phyloP scores from a whole-genome alignment of 768 basidiomycete species.

The Naganishia randhawae region DNA sequence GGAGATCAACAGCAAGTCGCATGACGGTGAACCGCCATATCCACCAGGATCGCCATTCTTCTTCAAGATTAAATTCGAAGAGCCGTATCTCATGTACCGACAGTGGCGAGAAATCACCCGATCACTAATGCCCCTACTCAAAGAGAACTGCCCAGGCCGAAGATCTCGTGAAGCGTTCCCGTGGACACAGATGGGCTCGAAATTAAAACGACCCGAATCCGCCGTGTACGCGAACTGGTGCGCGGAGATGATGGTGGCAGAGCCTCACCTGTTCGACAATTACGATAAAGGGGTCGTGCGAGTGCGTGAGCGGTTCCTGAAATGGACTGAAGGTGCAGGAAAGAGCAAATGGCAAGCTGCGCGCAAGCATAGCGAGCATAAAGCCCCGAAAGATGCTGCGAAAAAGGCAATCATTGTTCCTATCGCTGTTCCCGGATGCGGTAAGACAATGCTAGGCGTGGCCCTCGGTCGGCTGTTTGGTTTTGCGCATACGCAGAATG shows the following conservation, averaged over 20 bases:
- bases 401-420: conserved; percentile 80
- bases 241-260: conserved; percentile 64
- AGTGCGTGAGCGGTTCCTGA: conserved; percentile 72
- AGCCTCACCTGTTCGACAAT: conserved; percentile 61
- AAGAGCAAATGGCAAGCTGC: conserved; percentile 51
- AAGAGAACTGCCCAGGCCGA: conserved; percentile 26
- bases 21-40: conserved; percentile 59
- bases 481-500: conserved; percentile 89
- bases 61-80: conserved; percentile 99
- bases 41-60: conserved; percentile 79
- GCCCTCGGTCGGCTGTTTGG: conserved; percentile 74
- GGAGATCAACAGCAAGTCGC: conserved; percentile 31
- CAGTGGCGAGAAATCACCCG: conserved; percentile 95
- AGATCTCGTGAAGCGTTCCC: conserved; percentile 33
- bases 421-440: conserved; percentile 86
- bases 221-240: conserved; percentile 78
- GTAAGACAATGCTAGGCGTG: conserved; percentile 80
- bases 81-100: conserved; percentile 97
- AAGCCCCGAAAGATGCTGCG: conserved; percentile 35
- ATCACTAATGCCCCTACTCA: conserved; percentile 56
- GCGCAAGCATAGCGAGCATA: conserved; percentile 34
- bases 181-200: conserved; percentile 57
- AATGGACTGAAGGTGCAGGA: conserved; percentile 61
- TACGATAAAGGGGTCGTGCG: conserved; percentile 81
- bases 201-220: conserved; percentile 74